Percentiles rank a stretch among this genome's conserved stretches.
These are phyloP conservation scores for Tetrahymena elliotti DNA, from an alignment of 73 alveolate species.

Conservation along the genomic window DNA sequence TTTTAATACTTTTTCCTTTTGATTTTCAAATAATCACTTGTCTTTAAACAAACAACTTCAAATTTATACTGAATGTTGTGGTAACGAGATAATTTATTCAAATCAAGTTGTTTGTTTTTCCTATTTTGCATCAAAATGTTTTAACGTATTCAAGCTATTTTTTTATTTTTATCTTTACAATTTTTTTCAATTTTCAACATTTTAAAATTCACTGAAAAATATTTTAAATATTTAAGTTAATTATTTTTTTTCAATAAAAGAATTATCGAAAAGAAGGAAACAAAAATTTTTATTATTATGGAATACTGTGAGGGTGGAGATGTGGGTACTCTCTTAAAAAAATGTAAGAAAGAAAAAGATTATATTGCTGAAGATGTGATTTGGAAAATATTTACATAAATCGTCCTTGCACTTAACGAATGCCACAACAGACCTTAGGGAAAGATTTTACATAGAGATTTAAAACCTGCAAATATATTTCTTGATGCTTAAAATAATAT, in stretches of 20 bases:
- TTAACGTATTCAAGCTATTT: not conserved
- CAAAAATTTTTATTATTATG: slow-evolving; percentile 85
- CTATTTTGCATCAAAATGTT: not conserved
- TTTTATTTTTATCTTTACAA: no score
- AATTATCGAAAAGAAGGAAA: slow-evolving; percentile 69
- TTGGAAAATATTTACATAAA: slow-evolving; percentile 92
- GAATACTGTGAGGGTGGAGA: slow-evolving; percentile 95
- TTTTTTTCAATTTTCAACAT: no score
- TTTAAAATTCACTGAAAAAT: no score
- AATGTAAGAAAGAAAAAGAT: slow-evolving; percentile 77
- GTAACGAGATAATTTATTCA: not conserved
- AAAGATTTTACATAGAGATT: slow-evolving; percentile 88
- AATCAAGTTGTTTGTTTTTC: not conserved
- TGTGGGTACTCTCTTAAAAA: slow-evolving; percentile 73
- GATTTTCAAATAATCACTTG: not conserved
- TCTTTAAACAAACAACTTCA: not conserved
- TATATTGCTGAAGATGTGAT: slow-evolving; percentile 89
- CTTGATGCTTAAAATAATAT: slow-evolving; percentile 79
- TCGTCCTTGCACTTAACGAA: slow-evolving; percentile 80
- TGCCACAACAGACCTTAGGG: slow-evolving; percentile 88
- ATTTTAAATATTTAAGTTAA: no score
- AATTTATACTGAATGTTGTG: not conserved
- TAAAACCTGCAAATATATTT: slow-evolving; percentile 90
- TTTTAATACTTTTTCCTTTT: not conserved
- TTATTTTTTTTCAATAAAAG: not conserved